A percentile compares a stretch with the other conserved stretches of the same genome.
Conservation (phyloP, 2,329 filamentous ascomycete species). For the Nigrospora sphaerica region DNA sequence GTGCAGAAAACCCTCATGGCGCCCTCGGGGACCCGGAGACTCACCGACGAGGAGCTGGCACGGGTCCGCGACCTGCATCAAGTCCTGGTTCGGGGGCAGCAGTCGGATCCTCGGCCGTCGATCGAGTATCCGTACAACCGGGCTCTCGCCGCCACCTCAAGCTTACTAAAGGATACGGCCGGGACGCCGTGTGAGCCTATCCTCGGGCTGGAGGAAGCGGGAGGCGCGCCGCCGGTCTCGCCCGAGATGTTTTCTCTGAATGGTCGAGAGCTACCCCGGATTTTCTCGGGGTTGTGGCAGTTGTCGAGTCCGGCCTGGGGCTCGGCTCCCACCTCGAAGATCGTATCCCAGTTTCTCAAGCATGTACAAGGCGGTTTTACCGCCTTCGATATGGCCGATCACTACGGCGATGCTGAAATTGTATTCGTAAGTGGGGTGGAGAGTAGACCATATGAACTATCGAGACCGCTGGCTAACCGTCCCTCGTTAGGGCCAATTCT, state of each 20-base stretch:
- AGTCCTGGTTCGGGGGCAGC: background rate
- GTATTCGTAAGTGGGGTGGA: conserved; percentile 5
- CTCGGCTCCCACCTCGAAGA: conserved; percentile 14
- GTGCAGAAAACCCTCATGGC: conserved; percentile 22
- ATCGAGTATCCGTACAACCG: conserved; percentile 1
- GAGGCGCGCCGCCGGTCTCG: background rate
- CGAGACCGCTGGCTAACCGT: background rate
- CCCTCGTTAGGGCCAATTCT: conserved; percentile 21
- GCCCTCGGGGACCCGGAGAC: conserved; percentile 9
- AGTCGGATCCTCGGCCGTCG: background rate
- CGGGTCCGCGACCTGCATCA: conserved; percentile 1
- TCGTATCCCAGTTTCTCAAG: conserved; percentile 16
- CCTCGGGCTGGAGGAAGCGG: background rate
- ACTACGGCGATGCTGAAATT: conserved; percentile 28
- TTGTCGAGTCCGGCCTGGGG: conserved; percentile 22
- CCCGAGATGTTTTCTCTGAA: conserved; percentile 13
- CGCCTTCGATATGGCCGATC: conserved; percentile 27
- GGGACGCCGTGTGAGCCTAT: background rate
- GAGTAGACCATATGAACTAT: background rate
- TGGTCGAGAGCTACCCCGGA: conserved; percentile 12
- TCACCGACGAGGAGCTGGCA: conserved; percentile 8
- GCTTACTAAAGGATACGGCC: background rate
- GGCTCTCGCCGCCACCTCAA: conserved; percentile 1
- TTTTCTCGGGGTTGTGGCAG: conserved; percentile 23
- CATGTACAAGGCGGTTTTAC: conserved; percentile 17